Evolutionary conservation across 2,329 filamentous ascomycete genomes (phyloP), one percentile per base, ranked within the genome.

Genomic region (Fusarium goolgardi): DNA sequence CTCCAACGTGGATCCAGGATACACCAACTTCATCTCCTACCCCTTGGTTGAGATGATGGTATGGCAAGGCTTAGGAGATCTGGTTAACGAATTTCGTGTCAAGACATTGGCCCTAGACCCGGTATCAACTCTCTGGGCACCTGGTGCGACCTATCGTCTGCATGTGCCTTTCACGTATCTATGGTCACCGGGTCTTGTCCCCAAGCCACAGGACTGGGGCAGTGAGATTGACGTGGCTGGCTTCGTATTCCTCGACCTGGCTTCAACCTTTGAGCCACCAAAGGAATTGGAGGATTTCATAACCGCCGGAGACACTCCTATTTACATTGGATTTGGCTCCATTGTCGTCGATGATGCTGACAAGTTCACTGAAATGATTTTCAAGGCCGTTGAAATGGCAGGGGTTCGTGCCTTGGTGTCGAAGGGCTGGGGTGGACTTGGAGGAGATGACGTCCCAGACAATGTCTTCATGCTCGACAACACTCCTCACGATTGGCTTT

Each of bases 1-100:
- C 63, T 88, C 85, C 18, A 92, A 93, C 67, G 86, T 93, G 11
- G 90, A 94, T 71, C 83, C 86, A 2, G 88, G 87, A 21, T 92
- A 92, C 74, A 88, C 90, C 15, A 96, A 95, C 77, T 93, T 92
- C 74, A 92, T 95, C 76, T 91, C 88, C 3, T 96, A 94, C 74
- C 89, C 91, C 0, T 79, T 95, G 35, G 91, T 95, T 2, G 92
- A 95, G 75, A 90, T 93, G 87, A 92, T 95, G 85, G 91, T 93
- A 2, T 97, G 94, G 94, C 93, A 97, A 77, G 94, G 94, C 0
- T 82, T 95, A 1, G 92, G 92, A 4, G 92, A 94, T 75, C 80
- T 95, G 29, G 86, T 95, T 67, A 95, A 95, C 73, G 82, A 87
- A 29, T 93, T 94, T 70, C 85, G 92, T 46, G 83, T 88, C 7